Evolutionary conservation across 2,329 filamentous ascomycete species (phyloP).

Genomic region (Bretziella fagacearum): DNA sequence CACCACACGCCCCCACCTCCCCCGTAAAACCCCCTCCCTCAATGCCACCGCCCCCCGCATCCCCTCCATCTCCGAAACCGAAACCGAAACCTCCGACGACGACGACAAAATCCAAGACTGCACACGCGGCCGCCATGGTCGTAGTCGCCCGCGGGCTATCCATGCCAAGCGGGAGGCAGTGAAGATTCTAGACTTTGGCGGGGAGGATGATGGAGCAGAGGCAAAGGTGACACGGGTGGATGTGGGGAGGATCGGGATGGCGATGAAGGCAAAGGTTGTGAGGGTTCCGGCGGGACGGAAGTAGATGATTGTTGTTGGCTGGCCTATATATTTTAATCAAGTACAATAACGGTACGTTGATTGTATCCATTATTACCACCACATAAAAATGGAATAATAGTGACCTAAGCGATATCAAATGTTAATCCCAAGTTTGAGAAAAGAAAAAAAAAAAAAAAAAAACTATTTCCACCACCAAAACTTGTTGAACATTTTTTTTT

Average conservation of each 20-base stretch:
- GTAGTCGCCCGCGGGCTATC: no score
- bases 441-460: neutral
- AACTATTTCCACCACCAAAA: neutral
- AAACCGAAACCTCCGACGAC: no score
- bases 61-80: no score
- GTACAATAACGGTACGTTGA: neutral
- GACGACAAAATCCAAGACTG: no score
- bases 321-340: neutral
- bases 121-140: no score
- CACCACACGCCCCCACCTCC: no score
- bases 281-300: neutral
- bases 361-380: neutral
- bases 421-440: neutral
- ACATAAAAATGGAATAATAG: neutral
- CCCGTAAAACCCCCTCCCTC: no score
- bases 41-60: no score
- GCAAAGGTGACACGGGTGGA: no score
- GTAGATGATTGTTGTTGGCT: neutral
- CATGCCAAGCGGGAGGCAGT: no score
- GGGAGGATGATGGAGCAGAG: no score
- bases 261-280: neutral
- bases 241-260: neutral
- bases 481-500: neutral
- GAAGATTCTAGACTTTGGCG: no score
- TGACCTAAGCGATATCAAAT: neutral